Evolutionary conservation across 1,284 basidiomycete genomes (phyloP).

Genomic region (Ceratobasidium theobromae): DNA sequence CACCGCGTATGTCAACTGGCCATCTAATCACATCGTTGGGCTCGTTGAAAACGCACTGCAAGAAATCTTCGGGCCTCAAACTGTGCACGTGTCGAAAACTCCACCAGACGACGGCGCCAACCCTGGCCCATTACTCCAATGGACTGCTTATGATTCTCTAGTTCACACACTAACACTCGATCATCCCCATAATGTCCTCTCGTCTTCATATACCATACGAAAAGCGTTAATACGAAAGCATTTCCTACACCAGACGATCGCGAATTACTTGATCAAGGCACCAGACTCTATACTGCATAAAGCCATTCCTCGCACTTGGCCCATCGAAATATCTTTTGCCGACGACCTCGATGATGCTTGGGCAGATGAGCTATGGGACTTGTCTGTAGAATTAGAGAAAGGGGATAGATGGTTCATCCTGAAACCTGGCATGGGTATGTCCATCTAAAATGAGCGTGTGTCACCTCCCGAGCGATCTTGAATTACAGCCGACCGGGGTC

Average conservation of each 20-base stretch:
- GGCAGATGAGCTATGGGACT: conserved; percentile 90
- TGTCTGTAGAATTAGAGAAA: conserved; percentile 50
- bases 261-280: conserved; percentile 73
- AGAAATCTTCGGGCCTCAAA: conserved; percentile 37
- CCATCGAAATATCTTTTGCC: conserved; percentile 85
- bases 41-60: conserved; percentile 38
- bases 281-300: conserved; percentile 55
- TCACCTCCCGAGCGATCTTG: background rate
- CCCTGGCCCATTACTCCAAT: conserved; percentile 57
- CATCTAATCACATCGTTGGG: conserved; percentile 21
- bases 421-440: conserved; percentile 85
- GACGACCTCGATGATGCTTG: conserved; percentile 96
- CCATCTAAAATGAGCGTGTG: background rate
- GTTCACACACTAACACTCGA: conserved; percentile 70
- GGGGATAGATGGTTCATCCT: conserved; percentile 81
- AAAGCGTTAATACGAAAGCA: conserved; percentile 96
- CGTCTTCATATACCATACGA: conserved; percentile 86
- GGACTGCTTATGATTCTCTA: conserved; percentile 81
- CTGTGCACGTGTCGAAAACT: conserved; percentile 38
- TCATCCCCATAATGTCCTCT: conserved; percentile 55
- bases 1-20: conserved; percentile 31
- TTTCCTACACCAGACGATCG: conserved; percentile 78
- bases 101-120: conserved; percentile 40
- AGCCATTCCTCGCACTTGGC: conserved; percentile 79
- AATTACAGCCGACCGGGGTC: conserved; percentile 75